Percentiles rank a stretch among this genome's conserved stretches.
Conservation (phyloP, 257 asterid species). For the Fraxinus excelsior region DNA sequence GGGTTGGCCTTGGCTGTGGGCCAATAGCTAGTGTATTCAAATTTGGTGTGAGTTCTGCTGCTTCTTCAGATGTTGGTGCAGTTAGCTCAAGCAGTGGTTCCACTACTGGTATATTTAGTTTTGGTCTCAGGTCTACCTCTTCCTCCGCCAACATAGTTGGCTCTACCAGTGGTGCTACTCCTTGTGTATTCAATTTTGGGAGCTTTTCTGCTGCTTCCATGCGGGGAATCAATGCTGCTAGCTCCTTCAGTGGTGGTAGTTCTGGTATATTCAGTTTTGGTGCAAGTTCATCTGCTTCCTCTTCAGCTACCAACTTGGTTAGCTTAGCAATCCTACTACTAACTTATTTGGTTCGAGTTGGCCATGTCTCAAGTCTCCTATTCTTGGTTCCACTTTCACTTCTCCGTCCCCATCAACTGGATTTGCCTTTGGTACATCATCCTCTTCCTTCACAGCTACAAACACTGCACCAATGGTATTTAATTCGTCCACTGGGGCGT, state of each 20-base stretch:
- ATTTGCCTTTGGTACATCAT: slow-evolving; percentile 38
- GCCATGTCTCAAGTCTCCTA: slow-evolving; percentile 39
- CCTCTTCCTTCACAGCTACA: slow-evolving; percentile 31
- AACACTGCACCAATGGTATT: slow-evolving; percentile 25
- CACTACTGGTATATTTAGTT: slow-evolving; percentile 40
- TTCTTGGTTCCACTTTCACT: slow-evolving; percentile 40
- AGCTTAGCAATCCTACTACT: slow-evolving; percentile 36
- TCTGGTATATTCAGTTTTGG: slow-evolving; percentile 39
- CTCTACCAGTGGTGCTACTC: slow-evolving; percentile 25
- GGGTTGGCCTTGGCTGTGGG: slow-evolving; percentile 32
- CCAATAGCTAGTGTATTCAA: slow-evolving; percentile 34
- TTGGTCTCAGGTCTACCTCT: slow-evolving; percentile 40
- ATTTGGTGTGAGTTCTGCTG: slow-evolving; percentile 38
- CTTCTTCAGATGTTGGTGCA: slow-evolving; percentile 28
- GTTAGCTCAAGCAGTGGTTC: slow-evolving; percentile 39
- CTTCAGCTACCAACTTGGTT: slow-evolving; percentile 39
- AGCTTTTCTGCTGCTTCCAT: slow-evolving; percentile 31
- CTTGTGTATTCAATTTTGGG: slow-evolving; percentile 34
- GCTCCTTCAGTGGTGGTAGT: slow-evolving; percentile 28
- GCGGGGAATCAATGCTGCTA: slow-evolving; percentile 19
- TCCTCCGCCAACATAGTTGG: slow-evolving; percentile 28
- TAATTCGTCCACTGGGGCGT: slow-evolving; percentile 30
- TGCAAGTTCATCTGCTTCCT: slow-evolving; percentile 44
- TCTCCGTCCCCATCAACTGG: slow-evolving; percentile 43
- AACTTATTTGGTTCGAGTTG: slow-evolving; percentile 48